Percentiles rank a stretch among this genome's conserved stretches.
Conservation (phyloP, 257 asterid genomes). For the Jaltomata sinuosa region DNA sequence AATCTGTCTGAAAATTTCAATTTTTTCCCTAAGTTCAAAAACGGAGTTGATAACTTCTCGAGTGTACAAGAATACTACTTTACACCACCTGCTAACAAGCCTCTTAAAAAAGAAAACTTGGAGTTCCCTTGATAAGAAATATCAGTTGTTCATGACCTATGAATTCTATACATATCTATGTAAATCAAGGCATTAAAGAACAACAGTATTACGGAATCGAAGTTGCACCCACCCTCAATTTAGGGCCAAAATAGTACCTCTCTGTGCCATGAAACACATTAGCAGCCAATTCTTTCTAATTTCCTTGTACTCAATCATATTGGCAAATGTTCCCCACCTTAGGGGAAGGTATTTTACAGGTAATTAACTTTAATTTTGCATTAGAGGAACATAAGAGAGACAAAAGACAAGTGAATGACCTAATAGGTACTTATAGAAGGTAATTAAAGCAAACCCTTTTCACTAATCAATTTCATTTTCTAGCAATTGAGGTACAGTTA, state of each 20-base stretch:
- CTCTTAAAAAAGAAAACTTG: background rate
- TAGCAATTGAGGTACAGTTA: background rate
- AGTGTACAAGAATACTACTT: background rate
- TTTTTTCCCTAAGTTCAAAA: background rate
- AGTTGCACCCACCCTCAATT: background rate
- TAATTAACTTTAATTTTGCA: background rate
- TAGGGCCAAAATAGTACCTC: background rate
- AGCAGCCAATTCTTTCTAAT: background rate
- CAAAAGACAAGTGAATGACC: background rate
- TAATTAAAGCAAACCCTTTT: background rate
- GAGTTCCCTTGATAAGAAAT: background rate
- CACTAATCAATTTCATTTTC: background rate
- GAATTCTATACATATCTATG: background rate
- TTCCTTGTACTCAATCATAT: background rate
- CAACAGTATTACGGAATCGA: background rate
- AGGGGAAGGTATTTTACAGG: background rate
- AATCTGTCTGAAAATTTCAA: background rate
- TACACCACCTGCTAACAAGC: background rate
- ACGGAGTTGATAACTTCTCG: background rate
- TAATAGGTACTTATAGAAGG: background rate
- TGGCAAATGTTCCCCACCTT: background rate
- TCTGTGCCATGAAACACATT: background rate
- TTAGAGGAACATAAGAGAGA: background rate
- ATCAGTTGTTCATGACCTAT: background rate
- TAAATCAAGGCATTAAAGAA: background rate